Conservation (phyloP, 148 eudicot genomes). For the Oxyria digyna region DNA sequence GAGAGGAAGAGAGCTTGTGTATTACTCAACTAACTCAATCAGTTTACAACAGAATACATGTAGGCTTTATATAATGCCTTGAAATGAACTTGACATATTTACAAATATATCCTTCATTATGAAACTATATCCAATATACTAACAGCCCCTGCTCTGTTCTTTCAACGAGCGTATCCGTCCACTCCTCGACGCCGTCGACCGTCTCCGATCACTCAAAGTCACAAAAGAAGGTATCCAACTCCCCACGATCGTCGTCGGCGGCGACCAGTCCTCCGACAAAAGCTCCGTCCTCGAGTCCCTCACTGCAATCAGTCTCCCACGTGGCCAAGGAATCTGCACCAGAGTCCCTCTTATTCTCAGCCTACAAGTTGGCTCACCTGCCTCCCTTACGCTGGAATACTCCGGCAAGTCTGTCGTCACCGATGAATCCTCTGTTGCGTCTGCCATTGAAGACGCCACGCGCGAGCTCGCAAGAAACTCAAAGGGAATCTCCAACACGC, state of each 20-base stretch:
- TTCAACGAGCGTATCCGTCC: not conserved
- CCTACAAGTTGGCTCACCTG: not conserved
- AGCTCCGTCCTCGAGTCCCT: not conserved
- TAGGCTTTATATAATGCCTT: too few species aligned
- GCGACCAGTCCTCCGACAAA: slow-evolving; percentile 2
- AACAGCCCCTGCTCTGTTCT: not conserved
- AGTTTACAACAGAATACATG: too few species aligned
- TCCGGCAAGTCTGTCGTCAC: not conserved
- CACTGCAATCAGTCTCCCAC: not conserved
- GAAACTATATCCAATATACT: too few species aligned
- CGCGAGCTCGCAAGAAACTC: not conserved
- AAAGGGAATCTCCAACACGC: not conserved
- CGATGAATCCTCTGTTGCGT: not conserved
- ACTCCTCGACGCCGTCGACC: not conserved
- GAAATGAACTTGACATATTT: too few species aligned
- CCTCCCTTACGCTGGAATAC: not conserved
- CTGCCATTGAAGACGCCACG: not conserved
- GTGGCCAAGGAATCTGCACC: not conserved
- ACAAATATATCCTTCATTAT: too few species aligned
- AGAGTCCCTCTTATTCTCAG: not conserved
- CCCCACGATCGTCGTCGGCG: slow-evolving; percentile 5
- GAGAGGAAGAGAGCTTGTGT: too few species aligned
- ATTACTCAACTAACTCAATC: too few species aligned
- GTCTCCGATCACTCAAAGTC: not conserved
- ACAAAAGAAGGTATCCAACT: not conserved